Conservation (phyloP, 306 rosid species). For the Abrus pulchellus region DNA sequence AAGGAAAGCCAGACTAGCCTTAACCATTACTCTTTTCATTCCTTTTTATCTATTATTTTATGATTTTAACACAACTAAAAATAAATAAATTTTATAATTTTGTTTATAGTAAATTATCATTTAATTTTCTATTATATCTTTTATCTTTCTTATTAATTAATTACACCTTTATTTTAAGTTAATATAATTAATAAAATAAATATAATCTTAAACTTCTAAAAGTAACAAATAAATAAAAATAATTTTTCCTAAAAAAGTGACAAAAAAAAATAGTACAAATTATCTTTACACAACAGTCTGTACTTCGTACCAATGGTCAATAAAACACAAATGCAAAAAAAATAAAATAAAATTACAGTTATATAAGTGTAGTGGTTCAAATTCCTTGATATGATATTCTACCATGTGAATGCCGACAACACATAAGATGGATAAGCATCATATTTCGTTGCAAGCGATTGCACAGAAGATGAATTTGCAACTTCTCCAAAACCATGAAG, state of each 20-base stretch:
- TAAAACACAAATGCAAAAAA: constrained; percentile 8
- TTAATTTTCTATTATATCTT: too few species aligned
- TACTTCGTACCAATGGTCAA: constrained; percentile 23
- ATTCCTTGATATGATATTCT: constrained; percentile 47
- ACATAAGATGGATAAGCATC: constrained; percentile 82
- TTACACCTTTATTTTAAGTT: too few species aligned
- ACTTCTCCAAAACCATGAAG: constrained; percentile 65
- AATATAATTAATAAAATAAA: too few species aligned
- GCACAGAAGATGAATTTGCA: constrained; percentile 70
- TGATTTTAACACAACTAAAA: too few species aligned
- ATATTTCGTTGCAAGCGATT: constrained; percentile 69
- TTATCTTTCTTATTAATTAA: too few species aligned
- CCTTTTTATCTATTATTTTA: too few species aligned
- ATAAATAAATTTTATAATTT: too few species aligned
- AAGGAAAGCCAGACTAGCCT: too few species aligned
- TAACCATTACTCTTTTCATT: too few species aligned
- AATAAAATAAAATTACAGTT: neutral
- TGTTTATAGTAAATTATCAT: too few species aligned
- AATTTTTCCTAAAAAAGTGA: too few species aligned
- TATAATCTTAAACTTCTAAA: too few species aligned
- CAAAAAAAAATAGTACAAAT: neutral
- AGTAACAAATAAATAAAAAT: neutral
- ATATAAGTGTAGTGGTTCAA: constrained; percentile 26
- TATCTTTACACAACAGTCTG: neutral
- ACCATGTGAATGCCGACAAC: constrained; percentile 81